phyloP scores from a whole-genome alignment of 2,329 filamentous ascomycete species.

The Calonectria pseudoreteaudii region DNA sequence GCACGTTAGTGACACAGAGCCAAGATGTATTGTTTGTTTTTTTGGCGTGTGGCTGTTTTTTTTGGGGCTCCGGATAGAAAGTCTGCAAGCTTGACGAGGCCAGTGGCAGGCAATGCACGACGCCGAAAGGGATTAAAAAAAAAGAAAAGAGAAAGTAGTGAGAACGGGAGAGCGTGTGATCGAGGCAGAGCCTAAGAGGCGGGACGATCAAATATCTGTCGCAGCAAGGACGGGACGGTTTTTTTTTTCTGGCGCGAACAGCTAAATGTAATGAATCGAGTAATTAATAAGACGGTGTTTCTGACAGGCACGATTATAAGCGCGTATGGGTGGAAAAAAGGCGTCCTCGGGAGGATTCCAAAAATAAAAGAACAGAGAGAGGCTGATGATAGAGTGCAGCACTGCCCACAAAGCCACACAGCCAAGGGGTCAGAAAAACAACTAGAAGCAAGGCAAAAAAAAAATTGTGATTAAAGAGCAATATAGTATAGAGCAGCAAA shows the following conservation, averaged over 20 bases:
- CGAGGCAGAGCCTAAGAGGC: not conserved
- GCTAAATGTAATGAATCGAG: not conserved
- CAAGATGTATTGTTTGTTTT: slow-evolving; percentile 3
- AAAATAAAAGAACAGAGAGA: slow-evolving; percentile 10
- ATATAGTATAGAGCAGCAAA: not conserved
- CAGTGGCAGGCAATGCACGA: not conserved
- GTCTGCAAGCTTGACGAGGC: not conserved
- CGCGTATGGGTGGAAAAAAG: not conserved
- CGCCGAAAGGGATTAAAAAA: not conserved
- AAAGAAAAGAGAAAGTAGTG: not conserved
- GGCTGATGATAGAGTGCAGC: slow-evolving; percentile 8
- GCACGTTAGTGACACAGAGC: not conserved
- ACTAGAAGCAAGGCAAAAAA: not conserved
- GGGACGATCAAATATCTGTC: not conserved
- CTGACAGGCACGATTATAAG: not conserved
- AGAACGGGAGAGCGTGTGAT: not conserved
- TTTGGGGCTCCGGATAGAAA: not conserved
- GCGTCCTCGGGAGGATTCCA: not conserved
- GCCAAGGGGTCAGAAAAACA: slow-evolving; percentile 9
- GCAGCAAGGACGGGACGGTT: not conserved
- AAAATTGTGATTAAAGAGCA: slow-evolving; percentile 1
- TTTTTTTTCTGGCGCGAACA: not conserved
- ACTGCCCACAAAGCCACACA: slow-evolving; percentile 23
- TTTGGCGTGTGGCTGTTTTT: not conserved
- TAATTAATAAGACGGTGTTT: not conserved